phyloP scores from a whole-genome alignment of 1,284 basidiomycete genomes.

The Trichosporon asahii region DNA sequence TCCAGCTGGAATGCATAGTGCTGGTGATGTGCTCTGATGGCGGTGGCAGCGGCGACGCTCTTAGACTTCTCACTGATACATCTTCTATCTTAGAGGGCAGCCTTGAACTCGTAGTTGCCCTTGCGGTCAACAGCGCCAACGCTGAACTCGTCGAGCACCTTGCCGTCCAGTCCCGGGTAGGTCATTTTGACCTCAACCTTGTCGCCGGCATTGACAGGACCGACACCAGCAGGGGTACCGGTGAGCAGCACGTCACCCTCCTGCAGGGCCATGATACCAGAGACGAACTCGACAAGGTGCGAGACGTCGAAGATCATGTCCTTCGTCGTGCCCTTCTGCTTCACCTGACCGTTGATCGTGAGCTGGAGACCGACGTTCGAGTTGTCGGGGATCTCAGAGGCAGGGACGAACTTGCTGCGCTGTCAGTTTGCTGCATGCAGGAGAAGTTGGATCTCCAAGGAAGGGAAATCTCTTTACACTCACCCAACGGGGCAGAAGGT shows the following conservation, averaged over 20 bases:
- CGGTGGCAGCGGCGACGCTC: too few relatives aligned
- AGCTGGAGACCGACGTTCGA: constrained; percentile 61
- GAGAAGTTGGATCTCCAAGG: not conserved
- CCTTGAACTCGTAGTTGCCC: constrained; percentile 66
- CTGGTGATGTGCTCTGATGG: not conserved
- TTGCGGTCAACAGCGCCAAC: constrained; percentile 65
- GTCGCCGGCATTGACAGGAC: constrained; percentile 72
- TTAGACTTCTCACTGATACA: not conserved
- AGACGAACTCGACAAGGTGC: constrained; percentile 83
- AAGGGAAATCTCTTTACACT: too few relatives aligned
- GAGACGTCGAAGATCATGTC: constrained; percentile 96
- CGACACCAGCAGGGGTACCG: constrained; percentile 85
- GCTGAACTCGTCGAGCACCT: constrained; percentile 62
- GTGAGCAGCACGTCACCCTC: constrained; percentile 85
- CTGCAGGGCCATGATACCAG: constrained; percentile 94
- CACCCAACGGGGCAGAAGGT: constrained; percentile 74
- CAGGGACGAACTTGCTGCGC: constrained; percentile 74
- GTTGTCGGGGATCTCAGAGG: constrained; percentile 65
- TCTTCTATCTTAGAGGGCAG: not conserved
- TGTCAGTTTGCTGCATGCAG: constrained; percentile 14
- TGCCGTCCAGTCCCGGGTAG: constrained; percentile 58
- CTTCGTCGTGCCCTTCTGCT: constrained; percentile 77
- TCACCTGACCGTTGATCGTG: constrained; percentile 75
- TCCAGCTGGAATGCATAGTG: not conserved
- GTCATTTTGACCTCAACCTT: constrained; percentile 68